Conservation (phyloP, 257 asterid genomes). For the Craterostigma plantagineum region DNA sequence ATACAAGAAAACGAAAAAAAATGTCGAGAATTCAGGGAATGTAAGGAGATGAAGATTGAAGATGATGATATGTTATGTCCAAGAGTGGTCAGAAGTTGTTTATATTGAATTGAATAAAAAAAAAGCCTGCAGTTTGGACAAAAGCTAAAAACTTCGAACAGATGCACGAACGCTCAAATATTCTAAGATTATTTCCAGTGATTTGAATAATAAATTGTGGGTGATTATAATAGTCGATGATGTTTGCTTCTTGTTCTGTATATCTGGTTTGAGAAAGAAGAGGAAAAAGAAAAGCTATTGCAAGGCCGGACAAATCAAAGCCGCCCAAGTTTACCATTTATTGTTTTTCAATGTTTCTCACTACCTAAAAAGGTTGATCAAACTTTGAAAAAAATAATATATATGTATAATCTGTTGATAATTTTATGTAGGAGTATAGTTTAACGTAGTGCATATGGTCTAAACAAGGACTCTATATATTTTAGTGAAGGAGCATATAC, state of each 20-base stretch:
- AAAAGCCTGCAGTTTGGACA: constrained; percentile 51
- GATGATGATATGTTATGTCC: constrained; percentile 7
- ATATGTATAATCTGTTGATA: too few species aligned
- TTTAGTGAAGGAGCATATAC: too few species aligned
- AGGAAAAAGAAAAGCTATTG: too few species aligned
- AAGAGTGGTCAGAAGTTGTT: constrained; percentile 16
- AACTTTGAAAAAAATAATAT: too few species aligned
- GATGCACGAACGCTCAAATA: constrained; percentile 37
- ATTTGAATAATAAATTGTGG: constrained; percentile 3
- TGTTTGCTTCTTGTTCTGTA: too few species aligned
- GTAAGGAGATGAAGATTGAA: too few species aligned
- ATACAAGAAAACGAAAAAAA: background rate
- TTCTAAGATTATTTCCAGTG: constrained; percentile 5
- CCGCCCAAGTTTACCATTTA: constrained; percentile 59
- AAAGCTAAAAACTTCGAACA: constrained; percentile 20
- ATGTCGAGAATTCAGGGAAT: constrained; percentile 6
- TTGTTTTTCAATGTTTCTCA: constrained; percentile 14
- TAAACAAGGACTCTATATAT: too few species aligned
- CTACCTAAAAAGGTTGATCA: constrained; percentile 8
- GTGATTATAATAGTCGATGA: too few species aligned
- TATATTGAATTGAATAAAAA: constrained; percentile 22
- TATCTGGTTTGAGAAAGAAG: constrained; percentile 6
- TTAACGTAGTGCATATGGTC: too few species aligned
- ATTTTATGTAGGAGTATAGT: too few species aligned
- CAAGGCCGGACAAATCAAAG: constrained; percentile 11